Percentiles rank a stretch among this genome's conserved stretches.
Conservation (phyloP, 2,329 filamentous ascomycete genomes). For the Paracamarosporium sp. region DNA sequence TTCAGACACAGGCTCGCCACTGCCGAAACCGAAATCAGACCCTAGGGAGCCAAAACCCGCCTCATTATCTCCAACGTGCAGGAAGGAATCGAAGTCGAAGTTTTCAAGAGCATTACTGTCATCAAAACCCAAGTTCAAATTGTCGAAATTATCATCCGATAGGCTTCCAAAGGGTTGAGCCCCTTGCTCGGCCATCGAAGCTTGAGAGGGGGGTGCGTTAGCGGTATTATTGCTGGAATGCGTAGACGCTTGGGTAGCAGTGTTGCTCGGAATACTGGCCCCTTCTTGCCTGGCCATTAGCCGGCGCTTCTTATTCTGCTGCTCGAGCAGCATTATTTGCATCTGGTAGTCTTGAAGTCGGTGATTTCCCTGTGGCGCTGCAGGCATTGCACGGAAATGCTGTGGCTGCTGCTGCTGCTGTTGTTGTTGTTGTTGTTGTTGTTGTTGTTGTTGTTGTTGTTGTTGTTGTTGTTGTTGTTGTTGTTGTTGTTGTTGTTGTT, state of each 20-base stretch:
- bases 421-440: neutral
- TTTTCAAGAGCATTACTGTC: neutral
- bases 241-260: too few species aligned
- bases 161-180: too few species aligned
- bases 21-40: too few species aligned
- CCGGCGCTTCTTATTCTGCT: conserved; percentile 83
- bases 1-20: too few species aligned
- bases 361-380: neutral
- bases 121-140: neutral
- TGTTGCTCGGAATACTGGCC: conserved; percentile 7
- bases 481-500: neutral
- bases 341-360: conserved; percentile 80
- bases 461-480: neutral
- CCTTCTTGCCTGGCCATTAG: conserved; percentile 73
- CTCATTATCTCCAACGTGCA: neutral
- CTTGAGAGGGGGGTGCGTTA: too few species aligned
- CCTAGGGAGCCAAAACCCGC: conserved; percentile 1
- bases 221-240: too few species aligned
- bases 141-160: neutral
- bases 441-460: neutral
- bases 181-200: too few species aligned
- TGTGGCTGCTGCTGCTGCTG: neutral
- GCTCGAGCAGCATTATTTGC: conserved; percentile 82
- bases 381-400: neutral
- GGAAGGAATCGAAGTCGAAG: neutral